Conservation (phyloP, 2,329 filamentous ascomycete genomes). For the Lasiodiplodia sp. region DNA sequence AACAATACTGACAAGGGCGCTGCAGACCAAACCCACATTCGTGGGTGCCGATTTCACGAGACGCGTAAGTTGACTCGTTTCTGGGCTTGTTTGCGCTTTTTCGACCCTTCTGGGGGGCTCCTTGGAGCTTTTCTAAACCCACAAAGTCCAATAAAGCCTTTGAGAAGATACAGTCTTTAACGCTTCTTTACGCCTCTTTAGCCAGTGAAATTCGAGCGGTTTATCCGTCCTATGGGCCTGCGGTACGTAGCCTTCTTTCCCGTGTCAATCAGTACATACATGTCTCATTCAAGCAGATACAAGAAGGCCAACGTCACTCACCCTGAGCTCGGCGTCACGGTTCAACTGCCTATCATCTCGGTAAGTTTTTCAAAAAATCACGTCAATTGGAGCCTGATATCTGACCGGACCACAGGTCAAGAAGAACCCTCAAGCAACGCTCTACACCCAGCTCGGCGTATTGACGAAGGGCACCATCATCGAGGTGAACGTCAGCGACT, state of each 20-base stretch:
- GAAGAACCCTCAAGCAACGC: slow-evolving; percentile 75
- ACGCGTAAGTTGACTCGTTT: slow-evolving; percentile 46
- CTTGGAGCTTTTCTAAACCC: no score
- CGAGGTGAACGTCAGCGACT: slow-evolving; percentile 92
- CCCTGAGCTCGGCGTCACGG: slow-evolving; percentile 83
- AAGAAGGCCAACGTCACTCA: slow-evolving; percentile 68
- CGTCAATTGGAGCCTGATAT: not conserved
- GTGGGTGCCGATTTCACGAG: slow-evolving; percentile 91
- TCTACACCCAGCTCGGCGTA: slow-evolving; percentile 93
- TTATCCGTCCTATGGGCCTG: slow-evolving; percentile 71
- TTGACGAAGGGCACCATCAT: slow-evolving; percentile 76
- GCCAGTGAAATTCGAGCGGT: slow-evolving; percentile 79
- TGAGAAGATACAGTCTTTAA: no score
- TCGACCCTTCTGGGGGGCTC: no score
- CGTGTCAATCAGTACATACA: not conserved
- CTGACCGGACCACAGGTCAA: slow-evolving; percentile 58
- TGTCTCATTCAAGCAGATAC: slow-evolving; percentile 43
- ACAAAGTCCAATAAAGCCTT: no score
- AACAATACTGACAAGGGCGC: no score
- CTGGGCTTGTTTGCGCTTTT: no score
- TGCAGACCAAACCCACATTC: slow-evolving; percentile 78
- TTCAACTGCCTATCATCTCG: slow-evolving; percentile 71
- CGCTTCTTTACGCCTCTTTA: no score
- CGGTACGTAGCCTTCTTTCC: slow-evolving; percentile 58
- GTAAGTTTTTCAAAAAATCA: slow-evolving; percentile 25